phyloP scores from a whole-genome alignment of 202 grass and related monocot genomes.

The Digitaria exilis region DNA sequence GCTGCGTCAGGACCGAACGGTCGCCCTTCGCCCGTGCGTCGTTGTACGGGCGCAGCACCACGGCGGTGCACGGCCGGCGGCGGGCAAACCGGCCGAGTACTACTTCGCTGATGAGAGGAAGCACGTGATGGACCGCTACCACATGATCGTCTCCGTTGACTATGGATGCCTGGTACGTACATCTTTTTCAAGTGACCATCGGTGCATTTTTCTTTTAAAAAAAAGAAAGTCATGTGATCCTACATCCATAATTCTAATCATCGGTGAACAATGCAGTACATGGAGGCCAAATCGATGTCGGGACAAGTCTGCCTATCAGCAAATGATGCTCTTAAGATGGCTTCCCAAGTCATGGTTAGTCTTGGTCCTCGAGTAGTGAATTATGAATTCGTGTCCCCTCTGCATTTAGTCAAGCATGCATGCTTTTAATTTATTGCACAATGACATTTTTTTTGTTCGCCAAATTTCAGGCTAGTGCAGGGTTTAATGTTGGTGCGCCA shows the following conservation, averaged over 20 bases:
- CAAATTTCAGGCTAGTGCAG: not conserved
- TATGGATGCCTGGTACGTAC: not conserved
- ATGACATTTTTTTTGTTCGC: not conserved
- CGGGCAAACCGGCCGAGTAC: not conserved
- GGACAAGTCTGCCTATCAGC: constrained; percentile 16
- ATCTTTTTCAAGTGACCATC: too few species aligned
- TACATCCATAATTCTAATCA: not conserved
- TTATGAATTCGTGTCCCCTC: too few species aligned
- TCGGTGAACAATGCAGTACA: constrained; percentile 24
- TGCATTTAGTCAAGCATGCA: too few species aligned
- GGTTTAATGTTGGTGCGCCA: not conserved
- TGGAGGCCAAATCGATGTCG: constrained; percentile 27
- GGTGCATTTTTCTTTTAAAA: too few species aligned
- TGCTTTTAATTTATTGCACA: not conserved
- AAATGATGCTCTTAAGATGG: constrained; percentile 15
- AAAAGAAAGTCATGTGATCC: not conserved
- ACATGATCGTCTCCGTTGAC: constrained; percentile 19
- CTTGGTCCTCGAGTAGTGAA: not conserved
- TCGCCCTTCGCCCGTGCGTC: not conserved
- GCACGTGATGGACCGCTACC: not conserved
- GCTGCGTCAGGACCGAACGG: too few species aligned
- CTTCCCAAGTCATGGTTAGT: constrained; percentile 15
- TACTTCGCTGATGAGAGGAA: constrained; percentile 22
- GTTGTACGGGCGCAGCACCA: not conserved
- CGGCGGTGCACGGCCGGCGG: too few species aligned